A percentile compares a stretch with the other conserved stretches of the same genome.
Conservation (phyloP, 2,329 filamentous ascomycete genomes). For the Aureobasidium mangrovei region DNA sequence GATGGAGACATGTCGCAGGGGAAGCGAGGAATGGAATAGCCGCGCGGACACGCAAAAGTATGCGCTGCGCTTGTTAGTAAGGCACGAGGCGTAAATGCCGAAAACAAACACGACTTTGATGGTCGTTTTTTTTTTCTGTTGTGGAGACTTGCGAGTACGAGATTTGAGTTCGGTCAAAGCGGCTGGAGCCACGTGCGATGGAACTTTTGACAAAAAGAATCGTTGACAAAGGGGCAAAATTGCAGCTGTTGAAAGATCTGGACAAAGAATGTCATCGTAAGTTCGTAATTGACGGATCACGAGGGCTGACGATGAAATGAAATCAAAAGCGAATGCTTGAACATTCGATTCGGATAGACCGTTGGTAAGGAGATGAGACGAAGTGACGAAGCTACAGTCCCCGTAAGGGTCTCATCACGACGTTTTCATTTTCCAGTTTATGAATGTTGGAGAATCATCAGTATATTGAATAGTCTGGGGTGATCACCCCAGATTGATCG, state of each 20-base stretch:
- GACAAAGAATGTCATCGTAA: not conserved
- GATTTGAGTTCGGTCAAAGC: not conserved
- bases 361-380: too few relatives aligned
- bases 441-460: too few relatives aligned
- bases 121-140: not conserved
- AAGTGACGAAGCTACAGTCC: too few relatives aligned
- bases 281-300: not conserved
- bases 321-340: not conserved
- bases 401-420: too few relatives aligned
- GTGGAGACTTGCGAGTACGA: not conserved
- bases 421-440: too few relatives aligned
- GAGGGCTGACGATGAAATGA: not conserved
- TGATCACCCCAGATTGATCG: too few relatives aligned
- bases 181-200: not conserved
- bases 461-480: too few relatives aligned
- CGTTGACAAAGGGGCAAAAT: not conserved
- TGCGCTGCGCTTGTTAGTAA: too few relatives aligned
- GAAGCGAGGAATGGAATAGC: not conserved
- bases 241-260: not conserved
- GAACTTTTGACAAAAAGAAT: not conserved
- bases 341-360: not conserved
- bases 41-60: not conserved
- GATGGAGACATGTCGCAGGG: not conserved
- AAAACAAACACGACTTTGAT: not conserved
- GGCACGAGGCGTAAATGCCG: not conserved